phyloP scores from a whole-genome alignment of 345 rosid genomes.

The Pugionium dolabratum region DNA sequence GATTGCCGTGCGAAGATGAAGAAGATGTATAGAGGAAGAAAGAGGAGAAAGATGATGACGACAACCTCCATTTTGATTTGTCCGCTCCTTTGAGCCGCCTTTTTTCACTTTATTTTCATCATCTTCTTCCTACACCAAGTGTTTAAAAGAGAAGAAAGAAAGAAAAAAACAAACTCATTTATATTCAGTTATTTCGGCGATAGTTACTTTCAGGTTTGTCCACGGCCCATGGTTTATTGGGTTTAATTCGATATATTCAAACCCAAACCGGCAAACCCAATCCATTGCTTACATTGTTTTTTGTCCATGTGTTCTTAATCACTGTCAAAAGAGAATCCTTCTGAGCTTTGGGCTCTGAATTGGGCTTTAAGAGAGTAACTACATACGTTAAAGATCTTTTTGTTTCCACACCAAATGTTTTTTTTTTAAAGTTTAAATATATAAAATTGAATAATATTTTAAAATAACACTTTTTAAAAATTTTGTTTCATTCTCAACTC shows the following conservation, averaged over 20 bases:
- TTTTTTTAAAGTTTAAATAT: too few species aligned
- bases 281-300: too few species aligned
- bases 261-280: not conserved
- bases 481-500: too few species aligned
- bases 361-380: too few species aligned
- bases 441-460: too few species aligned
- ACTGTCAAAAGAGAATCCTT: too few species aligned
- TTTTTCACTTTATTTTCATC: not conserved
- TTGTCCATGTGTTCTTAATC: too few species aligned
- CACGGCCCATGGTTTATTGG: constrained; percentile 10
- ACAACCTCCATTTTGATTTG: constrained; percentile 17
- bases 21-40: constrained; percentile 34
- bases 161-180: not conserved
- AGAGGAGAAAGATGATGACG: constrained; percentile 26
- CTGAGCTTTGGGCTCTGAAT: too few species aligned
- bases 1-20: constrained; percentile 6
- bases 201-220: not conserved
- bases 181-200: too few species aligned
- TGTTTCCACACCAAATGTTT: too few species aligned
- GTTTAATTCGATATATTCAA: not conserved
- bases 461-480: too few species aligned
- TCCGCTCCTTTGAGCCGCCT: constrained; percentile 8
- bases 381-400: too few species aligned
- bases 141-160: not conserved
- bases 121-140: not conserved